phyloP scores from a whole-genome alignment of 2,329 filamentous ascomycete species.

The Lachnellula occidentalis region DNA sequence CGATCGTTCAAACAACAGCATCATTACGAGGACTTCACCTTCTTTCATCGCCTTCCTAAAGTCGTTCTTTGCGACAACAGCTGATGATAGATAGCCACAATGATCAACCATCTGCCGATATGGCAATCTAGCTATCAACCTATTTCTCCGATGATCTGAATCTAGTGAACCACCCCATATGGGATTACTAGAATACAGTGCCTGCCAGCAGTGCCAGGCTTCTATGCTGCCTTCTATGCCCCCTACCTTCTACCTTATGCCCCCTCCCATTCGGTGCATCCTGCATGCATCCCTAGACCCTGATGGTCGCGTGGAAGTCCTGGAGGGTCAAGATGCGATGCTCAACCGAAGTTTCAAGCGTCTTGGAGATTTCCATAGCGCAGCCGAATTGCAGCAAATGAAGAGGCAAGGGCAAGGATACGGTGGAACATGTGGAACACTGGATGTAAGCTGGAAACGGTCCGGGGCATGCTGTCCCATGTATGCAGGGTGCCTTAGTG shows the following conservation, averaged over 20 bases:
- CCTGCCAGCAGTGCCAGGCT: background rate
- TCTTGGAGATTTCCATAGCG: background rate
- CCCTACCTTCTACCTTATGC: background rate
- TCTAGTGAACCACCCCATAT: background rate
- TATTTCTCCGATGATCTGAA: background rate
- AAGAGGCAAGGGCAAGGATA: constrained; percentile 1
- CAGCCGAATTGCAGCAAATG: background rate
- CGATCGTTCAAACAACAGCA: background rate
- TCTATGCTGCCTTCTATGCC: background rate
- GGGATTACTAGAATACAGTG: background rate
- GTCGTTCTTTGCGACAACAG: background rate
- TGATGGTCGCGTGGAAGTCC: constrained; percentile 12
- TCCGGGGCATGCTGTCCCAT: background rate
- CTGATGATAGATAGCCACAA: background rate
- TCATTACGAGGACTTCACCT: background rate
- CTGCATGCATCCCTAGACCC: background rate
- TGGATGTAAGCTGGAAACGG: constrained; percentile 6
- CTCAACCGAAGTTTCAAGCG: background rate
- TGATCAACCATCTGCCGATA: background rate
- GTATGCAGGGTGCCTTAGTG: background rate
- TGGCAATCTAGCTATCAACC: background rate
- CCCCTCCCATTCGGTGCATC: constrained; percentile 1
- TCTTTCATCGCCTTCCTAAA: background rate
- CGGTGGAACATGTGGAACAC: constrained; percentile 9
- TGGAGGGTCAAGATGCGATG: background rate